These are phyloP conservation scores for Aspergillus quadricinctus DNA, from an alignment of 2,329 filamentous ascomycete species.

Conservation along the genomic window DNA sequence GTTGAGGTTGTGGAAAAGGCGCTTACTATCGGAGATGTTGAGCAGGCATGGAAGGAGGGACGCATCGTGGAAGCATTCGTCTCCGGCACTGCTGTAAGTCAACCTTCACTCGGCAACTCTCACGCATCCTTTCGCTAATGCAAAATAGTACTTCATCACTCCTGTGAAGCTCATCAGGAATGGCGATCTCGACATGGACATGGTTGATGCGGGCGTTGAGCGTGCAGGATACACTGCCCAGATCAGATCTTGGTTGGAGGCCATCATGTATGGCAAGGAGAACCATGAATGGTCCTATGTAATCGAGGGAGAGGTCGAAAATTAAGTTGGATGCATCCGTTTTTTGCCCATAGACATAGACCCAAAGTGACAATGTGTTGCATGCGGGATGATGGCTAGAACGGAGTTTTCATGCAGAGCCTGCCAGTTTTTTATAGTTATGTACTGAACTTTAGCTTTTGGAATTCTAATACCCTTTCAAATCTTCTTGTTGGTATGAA, in stretches of 20 bases:
- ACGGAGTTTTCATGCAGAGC: neutral
- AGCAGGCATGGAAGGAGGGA: conserved; percentile 68
- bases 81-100: conserved; percentile 74
- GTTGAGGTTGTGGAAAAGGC: conserved; percentile 77
- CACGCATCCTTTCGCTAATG: conserved; percentile 3
- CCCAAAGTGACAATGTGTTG: conserved; percentile 5
- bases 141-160: conserved; percentile 62
- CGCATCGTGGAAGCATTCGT: conserved; percentile 80
- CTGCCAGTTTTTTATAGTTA: neutral
- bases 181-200: conserved; percentile 58
- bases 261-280: conserved; percentile 71
- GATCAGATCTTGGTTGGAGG: conserved; percentile 64
- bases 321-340: conserved; percentile 8
- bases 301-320: conserved; percentile 54
- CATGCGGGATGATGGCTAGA: neutral
- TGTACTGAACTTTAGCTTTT: neutral
- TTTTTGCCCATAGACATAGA: neutral
- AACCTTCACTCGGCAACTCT: neutral
- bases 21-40: conserved; percentile 75
- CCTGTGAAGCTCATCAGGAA: conserved; percentile 66
- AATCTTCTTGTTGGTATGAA: neutral
- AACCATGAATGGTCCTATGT: conserved; percentile 67
- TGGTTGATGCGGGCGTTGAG: conserved; percentile 34
- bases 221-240: conserved; percentile 30
- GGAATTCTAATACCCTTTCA: neutral